phyloP scores from a whole-genome alignment of 1,284 basidiomycete genomes.

The Somion occarium region DNA sequence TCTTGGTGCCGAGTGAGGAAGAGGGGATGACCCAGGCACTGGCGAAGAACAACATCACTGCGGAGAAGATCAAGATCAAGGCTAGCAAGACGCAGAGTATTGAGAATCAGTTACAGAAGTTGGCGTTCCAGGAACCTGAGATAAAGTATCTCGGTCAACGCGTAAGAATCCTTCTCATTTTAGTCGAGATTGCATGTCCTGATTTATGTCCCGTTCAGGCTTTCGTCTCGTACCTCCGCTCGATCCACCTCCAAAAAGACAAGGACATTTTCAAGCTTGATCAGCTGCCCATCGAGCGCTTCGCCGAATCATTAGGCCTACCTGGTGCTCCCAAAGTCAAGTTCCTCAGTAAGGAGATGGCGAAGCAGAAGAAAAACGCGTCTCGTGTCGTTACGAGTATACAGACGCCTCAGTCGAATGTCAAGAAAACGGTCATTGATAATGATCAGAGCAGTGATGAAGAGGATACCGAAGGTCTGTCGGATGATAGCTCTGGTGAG shows the following conservation, averaged over 20 bases:
- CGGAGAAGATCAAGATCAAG: slow-evolving; percentile 87
- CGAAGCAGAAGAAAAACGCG: slow-evolving; percentile 74
- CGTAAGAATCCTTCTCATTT: slow-evolving; percentile 41
- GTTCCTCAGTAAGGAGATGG: slow-evolving; percentile 72
- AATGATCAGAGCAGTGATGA: slow-evolving; percentile 27
- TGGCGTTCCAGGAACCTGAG: slow-evolving; percentile 94
- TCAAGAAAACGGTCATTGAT: slow-evolving; percentile 26
- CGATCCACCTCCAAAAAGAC: slow-evolving; percentile 91
- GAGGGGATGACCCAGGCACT: slow-evolving; percentile 80
- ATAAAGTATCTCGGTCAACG: slow-evolving; percentile 96
- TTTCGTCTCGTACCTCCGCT: slow-evolving; percentile 95
- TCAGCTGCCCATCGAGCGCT: slow-evolving; percentile 79
- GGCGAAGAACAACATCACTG: slow-evolving; percentile 68
- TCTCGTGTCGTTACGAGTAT: slow-evolving; percentile 29
- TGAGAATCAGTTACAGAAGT: slow-evolving; percentile 85
- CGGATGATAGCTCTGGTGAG: slow-evolving; percentile 23
- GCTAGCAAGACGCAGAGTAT: slow-evolving; percentile 86
- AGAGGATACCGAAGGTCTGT: slow-evolving; percentile 19
- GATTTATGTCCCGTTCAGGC: slow-evolving; percentile 49
- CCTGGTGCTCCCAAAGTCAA: slow-evolving; percentile 97
- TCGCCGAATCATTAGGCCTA: slow-evolving; percentile 87
- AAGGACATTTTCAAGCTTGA: slow-evolving; percentile 89
- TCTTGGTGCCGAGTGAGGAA: slow-evolving; percentile 90
- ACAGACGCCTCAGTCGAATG: slow-evolving; percentile 3
- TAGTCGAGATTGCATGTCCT: slow-evolving; percentile 2